A percentile compares a stretch with the other conserved stretches of the same genome.
Evolutionary conservation across 352 stramenopile genomes (phyloP).

Genomic region (Pythium rhizo-oryzae): DNA sequence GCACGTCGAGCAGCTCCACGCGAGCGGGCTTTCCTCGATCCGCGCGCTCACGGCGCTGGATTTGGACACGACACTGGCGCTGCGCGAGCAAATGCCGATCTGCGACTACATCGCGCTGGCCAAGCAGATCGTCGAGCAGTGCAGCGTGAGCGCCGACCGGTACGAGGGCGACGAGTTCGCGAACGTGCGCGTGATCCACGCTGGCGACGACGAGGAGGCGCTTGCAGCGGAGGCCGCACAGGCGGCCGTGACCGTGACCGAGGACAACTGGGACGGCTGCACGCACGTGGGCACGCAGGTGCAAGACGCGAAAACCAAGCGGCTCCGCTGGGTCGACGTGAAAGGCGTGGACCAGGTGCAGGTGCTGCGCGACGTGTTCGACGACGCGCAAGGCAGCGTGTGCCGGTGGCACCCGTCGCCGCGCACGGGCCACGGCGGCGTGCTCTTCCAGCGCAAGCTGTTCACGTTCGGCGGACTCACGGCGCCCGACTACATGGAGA

Average conservation of each 20-base stretch:
- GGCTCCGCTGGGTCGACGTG: constrained; percentile 61
- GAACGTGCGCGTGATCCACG: constrained; percentile 45
- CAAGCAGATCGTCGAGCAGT: constrained; percentile 57
- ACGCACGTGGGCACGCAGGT: constrained; percentile 48
- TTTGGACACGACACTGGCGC: constrained; percentile 49
- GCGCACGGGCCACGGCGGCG: constrained; percentile 64
- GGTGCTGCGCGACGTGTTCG: constrained; percentile 63
- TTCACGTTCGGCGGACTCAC: constrained; percentile 77
- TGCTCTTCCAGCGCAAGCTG: constrained; percentile 78
- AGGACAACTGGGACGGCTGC: constrained; percentile 62
- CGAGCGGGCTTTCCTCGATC: constrained; percentile 75
- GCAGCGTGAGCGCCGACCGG: constrained; percentile 43
- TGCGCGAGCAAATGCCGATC: constrained; percentile 61
- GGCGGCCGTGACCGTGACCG: constrained; percentile 5
- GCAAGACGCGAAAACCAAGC: constrained; percentile 42
- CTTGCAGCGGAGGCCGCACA: constrained; percentile 13
- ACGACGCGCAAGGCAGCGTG: constrained; percentile 58
- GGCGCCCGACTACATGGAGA: constrained; percentile 64
- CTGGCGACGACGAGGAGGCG: constrained; percentile 23
- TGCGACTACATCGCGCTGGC: constrained; percentile 76
- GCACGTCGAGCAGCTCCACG: constrained; percentile 55
- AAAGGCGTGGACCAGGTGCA: constrained; percentile 65
- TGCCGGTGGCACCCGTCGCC: constrained; percentile 66
- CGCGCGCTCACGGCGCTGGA: constrained; percentile 68
- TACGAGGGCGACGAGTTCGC: constrained; percentile 56